Conservation (phyloP, 2,329 filamentous ascomycete genomes). For the Sphaerulina musiva region DNA sequence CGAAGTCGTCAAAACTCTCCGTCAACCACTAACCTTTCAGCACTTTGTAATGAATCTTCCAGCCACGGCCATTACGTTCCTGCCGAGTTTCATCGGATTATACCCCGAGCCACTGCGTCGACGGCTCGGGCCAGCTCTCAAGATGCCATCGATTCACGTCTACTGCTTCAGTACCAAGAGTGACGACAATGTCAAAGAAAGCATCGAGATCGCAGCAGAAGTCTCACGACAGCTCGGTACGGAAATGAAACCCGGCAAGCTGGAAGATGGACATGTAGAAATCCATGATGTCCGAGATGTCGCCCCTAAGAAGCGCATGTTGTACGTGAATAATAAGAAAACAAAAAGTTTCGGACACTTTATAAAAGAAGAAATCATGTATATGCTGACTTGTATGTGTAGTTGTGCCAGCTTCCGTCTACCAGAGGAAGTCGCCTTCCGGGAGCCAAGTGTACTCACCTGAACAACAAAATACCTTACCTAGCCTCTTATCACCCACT, state of each 20-base stretch:
- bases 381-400: background rate
- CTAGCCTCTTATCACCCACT: too few relatives aligned
- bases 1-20: slow-evolving; percentile 35
- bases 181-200: slow-evolving; percentile 61
- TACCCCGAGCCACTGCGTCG: slow-evolving; percentile 48
- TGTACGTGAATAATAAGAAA: slow-evolving; percentile 33
- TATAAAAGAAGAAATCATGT: too few relatives aligned
- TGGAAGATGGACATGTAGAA: slow-evolving; percentile 48
- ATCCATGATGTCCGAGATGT: slow-evolving; percentile 72
- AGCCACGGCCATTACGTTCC: slow-evolving; percentile 78
- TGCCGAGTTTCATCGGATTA: slow-evolving; percentile 68
- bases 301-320: slow-evolving; percentile 92
- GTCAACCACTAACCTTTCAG: slow-evolving; percentile 67
- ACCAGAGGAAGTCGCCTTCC: slow-evolving; percentile 64
- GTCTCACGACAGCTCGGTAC: slow-evolving; percentile 57
- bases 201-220: slow-evolving; percentile 56
- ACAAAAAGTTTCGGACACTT: too few relatives aligned
- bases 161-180: slow-evolving; percentile 87
- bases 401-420: slow-evolving; percentile 79
- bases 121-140: slow-evolving; percentile 22
- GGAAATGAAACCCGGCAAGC: slow-evolving; percentile 50
- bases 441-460: background rate
- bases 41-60: slow-evolving; percentile 99
- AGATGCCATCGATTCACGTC: slow-evolving; percentile 79
- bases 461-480: background rate